Conservation (phyloP, 2,329 filamentous ascomycete species). For the Pleochaeta shiraiana region DNA sequence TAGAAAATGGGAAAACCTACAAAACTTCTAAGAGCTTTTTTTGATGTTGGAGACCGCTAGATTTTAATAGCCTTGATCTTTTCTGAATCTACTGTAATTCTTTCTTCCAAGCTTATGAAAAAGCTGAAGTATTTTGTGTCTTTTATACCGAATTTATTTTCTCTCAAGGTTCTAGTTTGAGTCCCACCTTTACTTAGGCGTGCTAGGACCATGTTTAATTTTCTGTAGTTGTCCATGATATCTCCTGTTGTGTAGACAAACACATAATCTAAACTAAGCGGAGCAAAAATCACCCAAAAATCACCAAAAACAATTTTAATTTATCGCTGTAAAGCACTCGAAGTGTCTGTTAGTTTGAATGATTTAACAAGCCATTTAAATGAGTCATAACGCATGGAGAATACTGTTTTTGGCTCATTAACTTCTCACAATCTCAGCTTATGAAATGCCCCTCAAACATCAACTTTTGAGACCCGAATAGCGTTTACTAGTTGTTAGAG, state of each 20-base stretch:
- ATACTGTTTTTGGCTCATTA: neutral
- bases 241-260: neutral
- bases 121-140: constrained; percentile 10
- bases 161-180: constrained; percentile 5
- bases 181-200: neutral
- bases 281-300: neutral
- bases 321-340: neutral
- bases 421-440: neutral
- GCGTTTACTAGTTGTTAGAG: neutral
- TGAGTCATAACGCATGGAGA: neutral
- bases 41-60: constrained; percentile 5
- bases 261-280: neutral
- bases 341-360: neutral
- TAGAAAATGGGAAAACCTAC: constrained; percentile 2
- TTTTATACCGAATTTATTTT: constrained; percentile 8
- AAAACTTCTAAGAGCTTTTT: neutral
- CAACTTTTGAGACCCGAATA: neutral
- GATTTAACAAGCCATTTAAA: neutral
- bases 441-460: neutral
- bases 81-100: constrained; percentile 8
- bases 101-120: constrained; percentile 6
- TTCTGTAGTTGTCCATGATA: neutral
- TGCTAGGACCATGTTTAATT: neutral
- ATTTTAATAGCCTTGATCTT: constrained; percentile 10
- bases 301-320: neutral